Percentiles rank a stretch among this genome's conserved stretches.
Evolutionary conservation across 2,329 filamentous ascomycete species (phyloP).

Genomic region (Graphilbum fragrans): DNA sequence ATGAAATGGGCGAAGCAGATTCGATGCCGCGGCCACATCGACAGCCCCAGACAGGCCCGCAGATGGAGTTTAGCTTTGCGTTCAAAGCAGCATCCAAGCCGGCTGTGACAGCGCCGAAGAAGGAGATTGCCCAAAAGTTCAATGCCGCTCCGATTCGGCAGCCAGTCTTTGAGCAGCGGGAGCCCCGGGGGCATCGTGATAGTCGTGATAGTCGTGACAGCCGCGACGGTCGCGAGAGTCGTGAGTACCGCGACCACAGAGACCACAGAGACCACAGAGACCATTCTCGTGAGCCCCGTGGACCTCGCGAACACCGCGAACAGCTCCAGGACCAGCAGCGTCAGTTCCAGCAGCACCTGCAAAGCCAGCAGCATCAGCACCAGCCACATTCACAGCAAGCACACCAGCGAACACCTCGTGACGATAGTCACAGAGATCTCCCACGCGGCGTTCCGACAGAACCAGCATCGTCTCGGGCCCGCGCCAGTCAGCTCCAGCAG

Average conservation of each 20-base stretch:
- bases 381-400: not conserved
- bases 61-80: conserved; percentile 79
- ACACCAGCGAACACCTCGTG: not conserved
- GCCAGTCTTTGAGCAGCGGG: not conserved
- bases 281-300: too few relatives aligned
- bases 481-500: conserved; percentile 10
- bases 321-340: not conserved
- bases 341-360: not conserved
- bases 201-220: conserved; percentile 12
- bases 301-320: conserved; percentile 7
- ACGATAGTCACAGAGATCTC: conserved; percentile 26
- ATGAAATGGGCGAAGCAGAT: conserved; percentile 12
- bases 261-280: too few relatives aligned
- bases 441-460: conserved; percentile 39
- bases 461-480: conserved; percentile 34
- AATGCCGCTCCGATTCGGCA: conserved; percentile 43
- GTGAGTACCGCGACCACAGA: too few relatives aligned
- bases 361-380: not conserved
- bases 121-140: conserved; percentile 55
- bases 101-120: conserved; percentile 44
- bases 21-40: conserved; percentile 41
- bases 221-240: not conserved
- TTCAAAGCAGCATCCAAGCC: conserved; percentile 65
- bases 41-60: conserved; percentile 40
- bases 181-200: conserved; percentile 12